Conservation (phyloP, 2,329 filamentous ascomycete species). For the Epichloe uncinata region DNA sequence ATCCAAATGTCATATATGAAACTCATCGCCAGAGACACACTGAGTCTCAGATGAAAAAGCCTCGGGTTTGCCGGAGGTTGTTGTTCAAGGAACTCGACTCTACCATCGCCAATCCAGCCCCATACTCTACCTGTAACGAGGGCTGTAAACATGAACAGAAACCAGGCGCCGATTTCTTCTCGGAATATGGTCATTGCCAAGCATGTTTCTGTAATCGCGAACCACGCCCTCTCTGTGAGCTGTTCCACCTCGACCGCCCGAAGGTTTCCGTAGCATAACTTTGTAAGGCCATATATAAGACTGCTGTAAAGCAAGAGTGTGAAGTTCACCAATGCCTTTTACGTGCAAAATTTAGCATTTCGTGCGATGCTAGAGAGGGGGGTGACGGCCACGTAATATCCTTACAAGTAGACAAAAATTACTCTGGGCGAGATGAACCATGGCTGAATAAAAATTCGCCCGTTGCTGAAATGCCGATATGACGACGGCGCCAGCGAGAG, state of each 20-base stretch:
- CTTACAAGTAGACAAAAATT: constrained; percentile 85
- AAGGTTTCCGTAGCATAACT: constrained; percentile 78
- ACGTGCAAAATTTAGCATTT: not conserved
- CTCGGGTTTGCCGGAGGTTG: constrained; percentile 81
- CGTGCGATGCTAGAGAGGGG: not conserved
- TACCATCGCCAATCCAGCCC: constrained; percentile 94
- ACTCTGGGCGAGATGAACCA: constrained; percentile 91
- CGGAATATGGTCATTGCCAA: constrained; percentile 97
- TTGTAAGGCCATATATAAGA: constrained; percentile 76
- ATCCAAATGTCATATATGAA: constrained; percentile 69
- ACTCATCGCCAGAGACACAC: constrained; percentile 64
- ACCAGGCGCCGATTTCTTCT: constrained; percentile 88
- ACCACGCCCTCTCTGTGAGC: constrained; percentile 95
- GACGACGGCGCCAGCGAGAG: constrained; percentile 71
- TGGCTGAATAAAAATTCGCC: constrained; percentile 96
- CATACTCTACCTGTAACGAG: constrained; percentile 92
- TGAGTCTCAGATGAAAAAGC: constrained; percentile 75
- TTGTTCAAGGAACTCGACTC: constrained; percentile 89
- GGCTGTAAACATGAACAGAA: constrained; percentile 90
- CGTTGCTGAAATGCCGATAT: constrained; percentile 87
- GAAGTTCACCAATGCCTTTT: constrained; percentile 79
- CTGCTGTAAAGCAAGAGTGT: constrained; percentile 68
- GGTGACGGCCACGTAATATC: constrained; percentile 2
- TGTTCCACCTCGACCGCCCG: constrained; percentile 94
- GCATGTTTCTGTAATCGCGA: constrained; percentile 91